phyloP scores from a whole-genome alignment of 2,329 filamentous ascomycete species.

The Aspergillus spinulosporus region DNA sequence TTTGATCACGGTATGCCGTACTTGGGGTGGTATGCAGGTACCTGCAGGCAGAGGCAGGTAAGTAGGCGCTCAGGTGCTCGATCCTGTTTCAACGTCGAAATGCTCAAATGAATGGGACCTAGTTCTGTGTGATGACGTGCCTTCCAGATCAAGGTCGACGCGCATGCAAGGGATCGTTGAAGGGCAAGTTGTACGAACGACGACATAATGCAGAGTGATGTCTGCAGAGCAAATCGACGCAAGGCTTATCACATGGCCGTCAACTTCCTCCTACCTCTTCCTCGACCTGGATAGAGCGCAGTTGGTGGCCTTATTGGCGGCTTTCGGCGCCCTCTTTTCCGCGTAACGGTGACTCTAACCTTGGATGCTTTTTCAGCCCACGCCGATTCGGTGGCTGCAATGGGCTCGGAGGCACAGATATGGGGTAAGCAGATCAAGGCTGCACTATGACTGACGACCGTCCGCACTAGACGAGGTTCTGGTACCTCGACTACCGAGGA shows the following conservation, averaged over 20 bases:
- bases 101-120: no score
- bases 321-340: neutral
- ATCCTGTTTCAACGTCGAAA: neutral
- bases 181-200: neutral
- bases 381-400: neutral
- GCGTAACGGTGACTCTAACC: neutral
- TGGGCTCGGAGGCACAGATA: neutral
- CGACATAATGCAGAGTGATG: neutral
- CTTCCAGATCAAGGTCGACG: neutral
- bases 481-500: no score
- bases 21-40: neutral
- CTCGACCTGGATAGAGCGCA: neutral
- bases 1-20: neutral
- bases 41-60: neutral
- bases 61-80: neutral
- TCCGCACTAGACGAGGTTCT: no score
- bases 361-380: neutral
- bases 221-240: neutral
- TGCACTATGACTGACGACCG: neutral
- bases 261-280: neutral
- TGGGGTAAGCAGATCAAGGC: neutral
- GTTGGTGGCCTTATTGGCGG: neutral
- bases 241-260: neutral
- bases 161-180: conserved; percentile 2
- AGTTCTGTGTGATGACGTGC: no score